Evolutionary conservation across 805 yeast genomes (phyloP).

Genomic region (Maudiozyma pseudohumilis): DNA sequence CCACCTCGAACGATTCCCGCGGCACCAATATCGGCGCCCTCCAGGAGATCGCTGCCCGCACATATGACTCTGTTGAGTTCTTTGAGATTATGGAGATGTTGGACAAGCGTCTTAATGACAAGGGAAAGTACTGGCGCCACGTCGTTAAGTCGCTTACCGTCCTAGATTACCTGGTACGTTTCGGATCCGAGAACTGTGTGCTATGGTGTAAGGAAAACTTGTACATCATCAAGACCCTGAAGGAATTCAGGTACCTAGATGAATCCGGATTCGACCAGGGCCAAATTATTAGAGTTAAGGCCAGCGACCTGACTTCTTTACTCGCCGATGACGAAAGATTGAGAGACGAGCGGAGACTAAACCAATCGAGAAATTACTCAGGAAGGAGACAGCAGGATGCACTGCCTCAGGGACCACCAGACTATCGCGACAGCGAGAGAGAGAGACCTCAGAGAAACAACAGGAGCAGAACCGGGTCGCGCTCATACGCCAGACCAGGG

Average conservation of each 20-base stretch:
- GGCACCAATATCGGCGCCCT: constrained; percentile 76
- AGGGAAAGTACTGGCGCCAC: constrained; percentile 96
- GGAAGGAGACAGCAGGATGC: no score
- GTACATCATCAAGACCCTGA: constrained; percentile 76
- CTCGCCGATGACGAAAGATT: constrained; percentile 76
- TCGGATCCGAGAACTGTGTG: constrained; percentile 82
- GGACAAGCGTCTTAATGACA: constrained; percentile 84
- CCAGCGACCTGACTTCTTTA: constrained; percentile 75
- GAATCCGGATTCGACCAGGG: constrained; percentile 80
- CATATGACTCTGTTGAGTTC: constrained; percentile 64
- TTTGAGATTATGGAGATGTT: constrained; percentile 90
- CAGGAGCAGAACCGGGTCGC: neutral
- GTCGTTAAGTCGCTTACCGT: constrained; percentile 85
- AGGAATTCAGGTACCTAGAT: constrained; percentile 81
- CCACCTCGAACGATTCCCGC: constrained; percentile 78
- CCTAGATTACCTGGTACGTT: constrained; percentile 76
- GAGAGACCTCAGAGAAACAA: no score
- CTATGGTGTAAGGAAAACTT: constrained; percentile 86
- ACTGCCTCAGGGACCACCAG: no score
- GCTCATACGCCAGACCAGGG: neutral
- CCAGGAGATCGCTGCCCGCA: constrained; percentile 72
- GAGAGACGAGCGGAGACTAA: constrained; percentile 48
- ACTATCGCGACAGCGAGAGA: no score
- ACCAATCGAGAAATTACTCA: constrained; percentile 20
- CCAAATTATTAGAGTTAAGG: constrained; percentile 76